Evolutionary conservation across 495 filamentous ascomycete species (phyloP), one percentile per base, ranked within the genome.

Genomic region (Zalerion maritima): DNA sequence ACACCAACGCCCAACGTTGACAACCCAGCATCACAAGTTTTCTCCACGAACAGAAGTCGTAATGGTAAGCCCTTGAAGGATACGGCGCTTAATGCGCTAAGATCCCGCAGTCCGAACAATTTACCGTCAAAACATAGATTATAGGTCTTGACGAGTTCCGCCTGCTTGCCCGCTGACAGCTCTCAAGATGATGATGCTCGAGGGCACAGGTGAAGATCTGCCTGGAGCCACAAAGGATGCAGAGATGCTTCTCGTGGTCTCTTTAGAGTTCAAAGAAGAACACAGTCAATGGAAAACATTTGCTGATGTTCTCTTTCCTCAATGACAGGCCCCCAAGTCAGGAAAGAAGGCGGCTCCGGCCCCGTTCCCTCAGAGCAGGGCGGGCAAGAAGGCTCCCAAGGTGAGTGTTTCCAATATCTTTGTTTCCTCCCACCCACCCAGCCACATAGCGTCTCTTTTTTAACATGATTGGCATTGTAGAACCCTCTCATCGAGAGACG

Each of bases 401-500:
- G 89, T 92, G 55, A 57, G 79, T 59, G 20, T n/a, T n/a, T 34
- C 25, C 24, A 24, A 37, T 24, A 18, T 23, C 20, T 18, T 14
- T 19, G 10, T 21, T 18, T 14, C 1, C 11, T 29, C 26, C 12
- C 14, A 15, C 22, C 9, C 14, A 14, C 18, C 25, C 12, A 18
- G 12, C n/a, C 13, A 16, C 24, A 4, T 12, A 14, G 31, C 18
- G 11, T 16, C 35, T 67, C 35, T 28, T 10, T 37, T 32, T 42
- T 13, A 43, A 29, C 29, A 41, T 54, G 41, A 42, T 34, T 12
- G 14, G 10, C 14, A 18, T 2, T n/a, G 17, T 43, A 94, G 89
- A 96, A 96, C 78, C 91, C 89, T 50, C 86, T 99, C 55, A 77
- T 96, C 67, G 91, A 96, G 81, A 87, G 87, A 69, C 81, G 84